Conservation (phyloP, 2,329 filamentous ascomycete genomes). For the Fusarium irregulare region DNA sequence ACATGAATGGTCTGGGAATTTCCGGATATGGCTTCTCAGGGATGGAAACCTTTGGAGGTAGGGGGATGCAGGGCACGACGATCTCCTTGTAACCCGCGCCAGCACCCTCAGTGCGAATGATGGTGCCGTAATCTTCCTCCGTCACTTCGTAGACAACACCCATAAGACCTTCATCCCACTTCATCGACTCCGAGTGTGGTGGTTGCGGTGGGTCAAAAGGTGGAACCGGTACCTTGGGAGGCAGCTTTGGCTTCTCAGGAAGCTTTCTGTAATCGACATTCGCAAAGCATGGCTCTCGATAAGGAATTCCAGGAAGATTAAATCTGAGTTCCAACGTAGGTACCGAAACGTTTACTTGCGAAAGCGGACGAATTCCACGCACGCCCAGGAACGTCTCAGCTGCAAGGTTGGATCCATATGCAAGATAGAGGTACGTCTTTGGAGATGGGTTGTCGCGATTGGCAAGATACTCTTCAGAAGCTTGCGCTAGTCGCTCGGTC, state of each 20-base stretch:
- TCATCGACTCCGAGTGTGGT: constrained; percentile 33
- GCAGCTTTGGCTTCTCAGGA: constrained; percentile 54
- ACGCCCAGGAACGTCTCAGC: constrained; percentile 81
- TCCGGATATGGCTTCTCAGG: constrained; percentile 68
- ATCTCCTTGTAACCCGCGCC: constrained; percentile 88
- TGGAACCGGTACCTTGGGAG: constrained; percentile 47
- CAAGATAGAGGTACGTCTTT: constrained; percentile 78
- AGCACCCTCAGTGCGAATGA: constrained; percentile 91
- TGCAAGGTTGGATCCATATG: constrained; percentile 91
- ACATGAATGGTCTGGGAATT: constrained; percentile 75
- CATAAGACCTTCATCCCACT: constrained; percentile 84
- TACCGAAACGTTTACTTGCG: constrained; percentile 82
- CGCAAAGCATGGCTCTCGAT: constrained; percentile 91
- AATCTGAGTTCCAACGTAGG: constrained; percentile 84
- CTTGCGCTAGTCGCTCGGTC: constrained; percentile 45
- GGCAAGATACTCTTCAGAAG: constrained; percentile 43
- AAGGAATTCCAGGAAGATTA: constrained; percentile 86
- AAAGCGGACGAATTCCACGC: constrained; percentile 84
- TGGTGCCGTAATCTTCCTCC: constrained; percentile 80
- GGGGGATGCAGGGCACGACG: constrained; percentile 78
- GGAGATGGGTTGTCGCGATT: constrained; percentile 38
- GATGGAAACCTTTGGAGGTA: constrained; percentile 69
- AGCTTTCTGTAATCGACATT: constrained; percentile 75
- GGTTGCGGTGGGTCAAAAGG: constrained; percentile 42
- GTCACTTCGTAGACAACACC: constrained; percentile 98